Evolutionary conservation across 768 basidiomycete genomes (phyloP), one percentile per base, ranked within the genome.

Genomic region (Hypsizygus marmoreus): DNA sequence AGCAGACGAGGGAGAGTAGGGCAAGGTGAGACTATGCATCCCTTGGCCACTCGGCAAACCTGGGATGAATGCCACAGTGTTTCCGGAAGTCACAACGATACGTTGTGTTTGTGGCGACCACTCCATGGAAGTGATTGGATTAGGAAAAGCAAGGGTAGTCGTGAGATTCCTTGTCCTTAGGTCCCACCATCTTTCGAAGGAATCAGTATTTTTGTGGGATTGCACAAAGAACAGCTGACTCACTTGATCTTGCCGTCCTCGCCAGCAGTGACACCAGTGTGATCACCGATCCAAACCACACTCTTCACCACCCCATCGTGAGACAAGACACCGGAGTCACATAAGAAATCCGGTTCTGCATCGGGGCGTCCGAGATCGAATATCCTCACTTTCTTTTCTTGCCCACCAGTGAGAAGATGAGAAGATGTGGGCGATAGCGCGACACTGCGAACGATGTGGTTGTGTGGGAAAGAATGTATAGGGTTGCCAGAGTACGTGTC

Each of bases 401-500:
- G 89, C 1, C 95, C 95, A 40, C 95, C 95, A 16, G 90, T 91
- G 47, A 95, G 75, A 47, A 95, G 76, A 64, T 82, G 86, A 4
- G 77, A 73, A 16, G 79, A 67, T 38, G 70, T 69, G 5, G 89
- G 84, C 22, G 91, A 91, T 55, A 97, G 69, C 16, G 94, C 94
- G 43, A 97, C 91, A 36, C 86, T 93, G 55, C 95, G 89, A 58
- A 99, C 97, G 62, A 99, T 99, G 71, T 98, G 97, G 61, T 94
- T 89, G 67, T 99, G 97, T 10, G 93, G 87, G 63, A 98, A 95
- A n/a, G 95, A 97, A 58, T 97, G 91, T 29, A 98, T 74, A 23
- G 76, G 67, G n/a, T 82, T 74, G 47, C 97, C 97, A 17, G 86
- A 82, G 64, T 88, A 94, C 4, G 94, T 91, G 68, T 97, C 91